Base-by-base conservation (phyloP, 1,284 basidiomycete genomes). In the Ceratobasidium sp. region DNA sequence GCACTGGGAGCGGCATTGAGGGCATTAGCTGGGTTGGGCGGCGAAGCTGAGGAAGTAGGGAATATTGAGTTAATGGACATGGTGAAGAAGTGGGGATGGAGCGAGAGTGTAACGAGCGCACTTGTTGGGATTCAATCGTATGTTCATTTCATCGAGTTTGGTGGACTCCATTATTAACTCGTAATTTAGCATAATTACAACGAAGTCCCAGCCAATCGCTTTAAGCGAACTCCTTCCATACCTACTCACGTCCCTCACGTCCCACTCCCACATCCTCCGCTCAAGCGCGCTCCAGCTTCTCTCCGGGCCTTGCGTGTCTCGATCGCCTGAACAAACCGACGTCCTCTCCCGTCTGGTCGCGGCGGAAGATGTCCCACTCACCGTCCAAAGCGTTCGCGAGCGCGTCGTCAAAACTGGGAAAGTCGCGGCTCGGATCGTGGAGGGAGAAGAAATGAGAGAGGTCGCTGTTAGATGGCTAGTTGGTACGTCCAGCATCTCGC, bases 361-460 rank as follows among this genome's bases (percentile, higher is more conserved):
- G 65, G 90, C 90, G 0, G 94, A 96, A 80, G 87, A 91, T 74
- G 88, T 92, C 0, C 83, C 90, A 0, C 82, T 95, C 56, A 90
- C 93, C 64, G 84, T 93, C 1, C 89, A 91, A 76, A 92, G 94
- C 41, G 90, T 92, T 0, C 87, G 95, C 29, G 95, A 98, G 78
- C 88, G 94, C 46, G 88, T 93, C 0, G 82, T 95, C 76, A 85
- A 89, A 37, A 92, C 96, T 22, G 69, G 79, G 4, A 80, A 81
- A 54, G 77, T 83, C 1, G 79, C 69, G 0, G 24, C 62, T 78
- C 29, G 74, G 75, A 74, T 54, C 78, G 76, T 75, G 39, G 86
- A 86, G 61, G 86, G 83, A 7, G 88, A 88, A 74, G 82, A 84
- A 9, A 77, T 87, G 29, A 85, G 86, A 5, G 88, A 89, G 79